Conservation (phyloP, 768 basidiomycete species). For the Pulveroboletus sp. region DNA sequence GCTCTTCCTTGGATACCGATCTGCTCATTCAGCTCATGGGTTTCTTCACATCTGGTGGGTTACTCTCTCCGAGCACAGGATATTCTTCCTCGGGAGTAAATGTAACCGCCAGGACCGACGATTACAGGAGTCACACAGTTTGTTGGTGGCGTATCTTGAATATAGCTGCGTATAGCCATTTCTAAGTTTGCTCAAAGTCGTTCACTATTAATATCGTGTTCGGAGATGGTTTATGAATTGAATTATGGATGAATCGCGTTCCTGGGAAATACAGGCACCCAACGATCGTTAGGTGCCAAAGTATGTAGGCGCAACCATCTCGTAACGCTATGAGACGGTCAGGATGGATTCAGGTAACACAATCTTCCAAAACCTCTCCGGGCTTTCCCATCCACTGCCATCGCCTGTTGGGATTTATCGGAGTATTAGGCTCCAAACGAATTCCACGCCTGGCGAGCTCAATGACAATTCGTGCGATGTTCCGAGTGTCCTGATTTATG, state of each 20-base stretch:
- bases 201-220: not conserved
- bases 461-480: conserved; percentile 76
- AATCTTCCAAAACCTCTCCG: conserved; percentile 58
- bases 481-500: conserved; percentile 71
- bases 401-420: conserved; percentile 58
- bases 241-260: conserved; percentile 1
- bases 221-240: not conserved
- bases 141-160: conserved; percentile 3
- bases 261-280: not conserved
- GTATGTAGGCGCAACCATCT: conserved; percentile 1
- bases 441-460: conserved; percentile 73
- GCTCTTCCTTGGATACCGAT: conserved; percentile 74
- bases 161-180: too few relatives aligned
- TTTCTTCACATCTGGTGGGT: too few relatives aligned
- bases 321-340: conserved; percentile 11
- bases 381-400: conserved; percentile 87
- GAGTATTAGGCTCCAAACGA: conserved; percentile 66
- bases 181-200: too few relatives aligned
- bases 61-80: not conserved
- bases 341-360: conserved; percentile 19
- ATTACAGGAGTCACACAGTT: too few relatives aligned
- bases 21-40: too few relatives aligned
- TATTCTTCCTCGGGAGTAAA: conserved; percentile 3
- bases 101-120: conserved; percentile 1
- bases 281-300: not conserved